These are phyloP conservation scores for Malus hybrid DNA, from an alignment of 331 rosid genomes.

Conservation along the genomic window DNA sequence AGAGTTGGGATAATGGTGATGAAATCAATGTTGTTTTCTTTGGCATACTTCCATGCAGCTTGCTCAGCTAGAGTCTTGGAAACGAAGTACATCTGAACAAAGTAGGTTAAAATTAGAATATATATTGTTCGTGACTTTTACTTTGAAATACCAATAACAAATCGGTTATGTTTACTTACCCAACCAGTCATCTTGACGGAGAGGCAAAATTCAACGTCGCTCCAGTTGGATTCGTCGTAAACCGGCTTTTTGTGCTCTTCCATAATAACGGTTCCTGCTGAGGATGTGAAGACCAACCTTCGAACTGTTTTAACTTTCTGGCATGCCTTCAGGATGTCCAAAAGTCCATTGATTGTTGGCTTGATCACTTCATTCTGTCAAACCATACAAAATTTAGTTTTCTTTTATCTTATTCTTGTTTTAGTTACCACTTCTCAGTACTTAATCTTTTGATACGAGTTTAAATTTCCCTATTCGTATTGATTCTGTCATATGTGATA, in stretches of 20 bases:
- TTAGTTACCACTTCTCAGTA: background rate
- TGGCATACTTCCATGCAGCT: slow-evolving; percentile 74
- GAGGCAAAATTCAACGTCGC: slow-evolving; percentile 47
- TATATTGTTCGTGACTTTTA: too few relatives aligned
- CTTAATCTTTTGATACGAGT: too few relatives aligned
- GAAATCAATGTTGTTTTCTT: slow-evolving; percentile 45
- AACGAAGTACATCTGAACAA: slow-evolving; percentile 59
- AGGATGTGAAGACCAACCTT: slow-evolving; percentile 63
- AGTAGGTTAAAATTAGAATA: too few relatives aligned
- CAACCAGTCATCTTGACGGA: slow-evolving; percentile 63
- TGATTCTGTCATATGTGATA: too few relatives aligned
- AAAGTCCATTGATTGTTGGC: slow-evolving; percentile 51
- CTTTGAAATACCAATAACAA: background rate
- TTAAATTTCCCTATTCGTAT: too few relatives aligned
- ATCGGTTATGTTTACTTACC: slow-evolving; percentile 17
- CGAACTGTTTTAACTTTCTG: slow-evolving; percentile 43
- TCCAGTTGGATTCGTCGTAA: slow-evolving; percentile 57
- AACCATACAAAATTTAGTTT: background rate
- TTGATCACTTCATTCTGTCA: slow-evolving; percentile 73
- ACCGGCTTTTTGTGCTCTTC: slow-evolving; percentile 18
- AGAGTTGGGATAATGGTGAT: slow-evolving; percentile 60
- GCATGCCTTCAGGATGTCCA: slow-evolving; percentile 67
- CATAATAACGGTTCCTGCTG: slow-evolving; percentile 53
- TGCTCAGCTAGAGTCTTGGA: slow-evolving; percentile 80
- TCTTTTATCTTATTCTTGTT: background rate